These are phyloP conservation scores for Flaveria bidentis DNA, from an alignment of 129 eudicot genomes.

Conservation along the genomic window DNA sequence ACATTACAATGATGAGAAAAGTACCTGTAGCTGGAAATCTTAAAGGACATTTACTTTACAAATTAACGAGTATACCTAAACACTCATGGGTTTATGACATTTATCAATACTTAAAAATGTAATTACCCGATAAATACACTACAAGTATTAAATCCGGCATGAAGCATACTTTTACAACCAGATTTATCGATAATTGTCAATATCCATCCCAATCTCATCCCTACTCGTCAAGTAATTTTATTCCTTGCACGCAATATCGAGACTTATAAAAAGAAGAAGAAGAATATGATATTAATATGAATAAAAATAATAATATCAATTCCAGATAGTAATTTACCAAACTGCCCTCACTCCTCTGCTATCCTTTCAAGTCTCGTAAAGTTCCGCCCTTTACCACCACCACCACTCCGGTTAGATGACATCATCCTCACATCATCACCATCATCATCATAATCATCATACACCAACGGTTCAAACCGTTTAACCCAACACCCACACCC, in stretches of 20 bases:
- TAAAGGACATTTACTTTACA: no score
- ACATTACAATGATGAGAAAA: no score
- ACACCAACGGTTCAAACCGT: constrained; percentile 36
- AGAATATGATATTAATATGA: background rate
- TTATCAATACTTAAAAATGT: no score
- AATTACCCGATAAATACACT: no score
- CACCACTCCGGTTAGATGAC: constrained; percentile 13
- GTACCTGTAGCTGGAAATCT: no score
- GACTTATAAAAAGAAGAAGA: background rate
- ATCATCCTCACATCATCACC: constrained; percentile 6
- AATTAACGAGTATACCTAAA: no score
- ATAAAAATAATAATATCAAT: background rate
- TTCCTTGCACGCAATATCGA: background rate
- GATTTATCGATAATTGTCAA: no score
- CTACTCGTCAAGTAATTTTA: no score
- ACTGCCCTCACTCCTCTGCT: constrained; percentile 17
- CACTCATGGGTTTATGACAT: no score
- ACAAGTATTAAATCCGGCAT: no score
- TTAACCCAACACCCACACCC: constrained; percentile 39
- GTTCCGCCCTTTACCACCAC: constrained; percentile 23
- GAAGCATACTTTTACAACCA: no score
- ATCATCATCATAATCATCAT: constrained; percentile 14
- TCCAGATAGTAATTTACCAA: background rate
- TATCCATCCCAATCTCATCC: no score
- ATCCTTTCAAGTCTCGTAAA: constrained; percentile 35